These are phyloP conservation scores for Rhododendron mucronatum DNA, from an alignment of 148 eudicot species.

Conservation along the genomic window DNA sequence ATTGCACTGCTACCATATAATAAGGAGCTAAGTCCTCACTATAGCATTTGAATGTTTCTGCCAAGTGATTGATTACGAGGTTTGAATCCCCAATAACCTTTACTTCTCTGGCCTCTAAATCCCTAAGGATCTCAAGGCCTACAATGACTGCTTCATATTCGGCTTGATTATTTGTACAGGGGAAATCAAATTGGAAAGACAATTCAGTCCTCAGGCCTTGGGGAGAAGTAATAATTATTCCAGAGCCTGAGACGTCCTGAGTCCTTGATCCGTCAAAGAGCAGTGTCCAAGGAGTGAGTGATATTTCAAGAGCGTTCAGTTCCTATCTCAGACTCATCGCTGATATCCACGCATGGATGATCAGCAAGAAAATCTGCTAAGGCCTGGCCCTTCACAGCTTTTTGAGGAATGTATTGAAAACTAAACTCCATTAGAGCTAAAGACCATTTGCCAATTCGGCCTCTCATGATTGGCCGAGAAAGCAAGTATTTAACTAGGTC, in stretches of 20 bases:
- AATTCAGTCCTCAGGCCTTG: neutral
- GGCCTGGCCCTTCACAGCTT: neutral
- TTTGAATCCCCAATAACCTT: neutral
- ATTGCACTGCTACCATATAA: neutral
- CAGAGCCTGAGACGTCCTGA: neutral
- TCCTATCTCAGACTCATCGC: neutral
- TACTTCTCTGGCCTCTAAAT: neutral
- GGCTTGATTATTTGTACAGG: neutral
- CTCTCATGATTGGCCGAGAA: neutral
- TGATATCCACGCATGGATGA: neutral
- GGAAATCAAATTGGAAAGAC: neutral
- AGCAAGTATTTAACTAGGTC: too few species aligned
- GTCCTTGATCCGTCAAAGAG: neutral
- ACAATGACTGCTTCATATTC: neutral
- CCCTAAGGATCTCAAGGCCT: neutral
- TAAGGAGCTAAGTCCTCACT: neutral
- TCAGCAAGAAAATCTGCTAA: neutral
- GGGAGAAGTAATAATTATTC: neutral
- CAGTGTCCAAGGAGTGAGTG: neutral
- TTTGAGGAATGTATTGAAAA: neutral
- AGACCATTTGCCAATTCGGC: neutral
- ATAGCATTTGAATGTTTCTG: neutral
- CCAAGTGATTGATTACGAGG: neutral
- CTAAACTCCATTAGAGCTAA: neutral
- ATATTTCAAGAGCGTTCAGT: neutral